Evolutionary conservation across 768 basidiomycete species (phyloP).

Genomic region (Podaxis sp.): DNA sequence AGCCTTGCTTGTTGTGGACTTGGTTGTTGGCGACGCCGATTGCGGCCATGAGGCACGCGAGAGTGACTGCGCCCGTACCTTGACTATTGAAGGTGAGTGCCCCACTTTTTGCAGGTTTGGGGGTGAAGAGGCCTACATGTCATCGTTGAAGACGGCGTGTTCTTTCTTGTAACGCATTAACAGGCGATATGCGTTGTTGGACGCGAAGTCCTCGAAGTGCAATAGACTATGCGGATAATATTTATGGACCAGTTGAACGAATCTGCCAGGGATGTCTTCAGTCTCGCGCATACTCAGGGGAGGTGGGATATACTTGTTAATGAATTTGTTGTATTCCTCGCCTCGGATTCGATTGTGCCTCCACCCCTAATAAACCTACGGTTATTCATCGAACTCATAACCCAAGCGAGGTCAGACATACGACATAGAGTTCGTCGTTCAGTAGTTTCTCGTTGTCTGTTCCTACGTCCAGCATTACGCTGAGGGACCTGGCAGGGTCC

Average conservation of each 20-base stretch:
- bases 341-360: conserved; percentile 68
- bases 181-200: conserved; percentile 70
- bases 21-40: conserved; percentile 54
- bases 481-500: conserved; percentile 56
- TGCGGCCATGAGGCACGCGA: conserved; percentile 68
- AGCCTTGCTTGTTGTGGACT: conserved; percentile 32
- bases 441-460: conserved; percentile 69
- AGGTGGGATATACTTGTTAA: conserved; percentile 56
- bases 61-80: conserved; percentile 75
- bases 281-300: neutral
- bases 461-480: conserved; percentile 73
- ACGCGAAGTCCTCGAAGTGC: conserved; percentile 88
- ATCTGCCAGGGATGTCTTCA: conserved; percentile 37
- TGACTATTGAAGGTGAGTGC: conserved; percentile 39
- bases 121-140: conserved; percentile 52
- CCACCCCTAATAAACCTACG: conserved; percentile 59
- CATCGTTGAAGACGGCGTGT: conserved; percentile 83
- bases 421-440: conserved; percentile 65
- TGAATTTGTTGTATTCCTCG: conserved; percentile 71
- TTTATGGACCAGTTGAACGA: conserved; percentile 76
- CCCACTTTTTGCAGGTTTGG: neutral
- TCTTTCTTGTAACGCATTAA: conserved; percentile 59
- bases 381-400: neutral
- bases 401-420: conserved; percentile 31
- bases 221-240: conserved; percentile 63